Evolutionary conservation across 164 flowering plant genomes (phyloP), one percentile per base, ranked within the genome.

Genomic region (Chloranthus sessilifolius): DNA sequence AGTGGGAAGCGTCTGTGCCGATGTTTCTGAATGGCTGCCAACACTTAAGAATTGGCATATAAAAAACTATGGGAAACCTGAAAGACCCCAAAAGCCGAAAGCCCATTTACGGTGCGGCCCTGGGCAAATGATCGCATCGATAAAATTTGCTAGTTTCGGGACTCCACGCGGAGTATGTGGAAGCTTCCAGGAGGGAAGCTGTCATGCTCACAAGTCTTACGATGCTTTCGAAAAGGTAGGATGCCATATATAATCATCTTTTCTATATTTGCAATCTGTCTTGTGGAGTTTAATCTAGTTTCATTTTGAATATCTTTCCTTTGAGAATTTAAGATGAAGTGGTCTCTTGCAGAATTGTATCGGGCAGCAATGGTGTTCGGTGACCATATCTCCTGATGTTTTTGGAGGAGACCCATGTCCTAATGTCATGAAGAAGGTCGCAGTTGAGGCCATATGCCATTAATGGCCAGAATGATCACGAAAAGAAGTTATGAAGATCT

Each of bases 281-380:
- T n/a, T n/a, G n/a, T n/a, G n/a, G n/a, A n/a, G 6, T 30, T 30
- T 6, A 6, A n/a, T n/a, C n/a, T n/a, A n/a, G n/a, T n/a, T n/a
- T n/a, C n/a, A n/a, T n/a, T n/a, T n/a, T n/a, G n/a, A 30, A 6
- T 30, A 30, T 30, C 8, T 30, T 30, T 11, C 34, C 34, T 11
- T 30, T 30, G 34, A 30, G 11, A 30, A 6, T 11, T 30, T 11
- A 30, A 30, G 8, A n/a, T n/a, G n/a, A n/a, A n/a, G n/a, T n/a
- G n/a, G n/a, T n/a, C n/a, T 16, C 1, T 38, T 62, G 74, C 88
- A 92, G 96, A 68, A 60, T 33, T 92, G 98, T 59, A 52, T 88
- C 36, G 96, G 96, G 19, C 81, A 75, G 68, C 68, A 77, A 59
- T 59, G 69, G 28, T 92, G 98, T 66, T 47, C 91, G 0, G 88